Evolutionary conservation across 371 early-diverging fungal species (phyloP).

Genomic region (Lichtheimia ornata): DNA sequence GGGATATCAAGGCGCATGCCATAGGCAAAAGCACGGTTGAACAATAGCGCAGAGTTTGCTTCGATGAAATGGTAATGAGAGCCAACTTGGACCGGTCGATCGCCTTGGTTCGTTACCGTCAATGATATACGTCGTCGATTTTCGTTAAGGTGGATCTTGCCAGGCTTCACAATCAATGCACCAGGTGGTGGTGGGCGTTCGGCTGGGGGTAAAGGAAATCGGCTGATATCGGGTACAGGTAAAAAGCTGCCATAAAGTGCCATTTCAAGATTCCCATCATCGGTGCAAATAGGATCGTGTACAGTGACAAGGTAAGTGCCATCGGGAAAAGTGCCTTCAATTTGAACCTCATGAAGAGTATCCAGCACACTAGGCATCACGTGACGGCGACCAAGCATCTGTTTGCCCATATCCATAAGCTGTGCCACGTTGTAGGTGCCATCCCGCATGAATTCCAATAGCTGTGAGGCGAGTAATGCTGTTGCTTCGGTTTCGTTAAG

Average conservation of each 20-base stretch:
- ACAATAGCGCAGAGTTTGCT: constrained; percentile 73
- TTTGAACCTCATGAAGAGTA: constrained; percentile 79
- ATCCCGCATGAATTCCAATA: constrained; percentile 87
- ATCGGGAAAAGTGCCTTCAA: constrained; percentile 89
- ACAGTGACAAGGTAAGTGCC: constrained; percentile 92
- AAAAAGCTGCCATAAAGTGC: constrained; percentile 87
- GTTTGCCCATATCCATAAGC: constrained; percentile 85
- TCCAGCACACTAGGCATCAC: constrained; percentile 74
- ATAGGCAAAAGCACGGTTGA: constrained; percentile 83
- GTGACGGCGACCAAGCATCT: constrained; percentile 84
- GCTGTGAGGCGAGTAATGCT: constrained; percentile 82
- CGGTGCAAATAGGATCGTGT: constrained; percentile 82
- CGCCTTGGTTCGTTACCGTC: constrained; percentile 87
- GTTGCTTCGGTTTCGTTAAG: constrained; percentile 86
- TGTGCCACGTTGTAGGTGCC: constrained; percentile 85
- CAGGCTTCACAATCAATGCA: constrained; percentile 57
- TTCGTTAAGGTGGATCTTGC: constrained; percentile 68
- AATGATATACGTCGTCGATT: constrained; percentile 68
- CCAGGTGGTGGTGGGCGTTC: constrained; percentile 58
- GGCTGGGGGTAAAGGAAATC: constrained; percentile 55
- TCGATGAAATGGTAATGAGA: constrained; percentile 95
- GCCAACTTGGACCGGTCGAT: constrained; percentile 91
- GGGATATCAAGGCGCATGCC: constrained; percentile 90
- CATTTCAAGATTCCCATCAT: constrained; percentile 77
- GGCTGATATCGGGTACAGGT: constrained; percentile 68